Evolutionary conservation across 495 filamentous ascomycete genomes (phyloP).

Genomic region (Penicillium cinerascens): DNA sequence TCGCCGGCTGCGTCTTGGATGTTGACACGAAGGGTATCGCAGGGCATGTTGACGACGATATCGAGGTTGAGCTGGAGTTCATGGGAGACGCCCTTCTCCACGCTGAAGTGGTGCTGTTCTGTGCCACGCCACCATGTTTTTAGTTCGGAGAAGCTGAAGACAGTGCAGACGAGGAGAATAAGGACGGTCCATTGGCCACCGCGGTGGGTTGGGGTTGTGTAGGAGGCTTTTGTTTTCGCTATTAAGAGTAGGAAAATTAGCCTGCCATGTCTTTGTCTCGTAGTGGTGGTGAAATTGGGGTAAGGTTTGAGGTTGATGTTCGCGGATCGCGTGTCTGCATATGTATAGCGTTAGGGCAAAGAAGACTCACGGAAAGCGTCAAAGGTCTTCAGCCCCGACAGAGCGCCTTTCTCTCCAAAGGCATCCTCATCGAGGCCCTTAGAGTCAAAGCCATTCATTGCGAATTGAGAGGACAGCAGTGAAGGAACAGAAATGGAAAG

Average conservation of each 20-base stretch:
- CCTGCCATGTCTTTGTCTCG: too few relatives aligned
- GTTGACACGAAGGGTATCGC: conserved; percentile 86
- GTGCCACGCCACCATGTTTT: conserved; percentile 76
- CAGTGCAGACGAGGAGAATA: conserved; percentile 64
- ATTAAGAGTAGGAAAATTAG: too few relatives aligned
- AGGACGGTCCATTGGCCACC: conserved; percentile 93
- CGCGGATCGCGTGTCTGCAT: too few relatives aligned
- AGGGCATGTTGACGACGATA: conserved; percentile 84
- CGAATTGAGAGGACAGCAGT: conserved; percentile 31
- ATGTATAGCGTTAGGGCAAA: too few relatives aligned
- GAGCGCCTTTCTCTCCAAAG: conserved; percentile 71
- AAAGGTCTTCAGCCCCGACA: conserved; percentile 70
- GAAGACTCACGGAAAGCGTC: conserved; percentile 97
- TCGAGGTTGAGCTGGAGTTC: conserved; percentile 92
- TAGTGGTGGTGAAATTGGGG: too few relatives aligned
- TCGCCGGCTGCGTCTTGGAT: conserved; percentile 95
- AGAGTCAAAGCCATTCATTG: conserved; percentile 69
- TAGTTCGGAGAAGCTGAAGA: conserved; percentile 75
- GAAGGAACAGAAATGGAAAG: conserved; percentile 15
- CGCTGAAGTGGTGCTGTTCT: conserved; percentile 84
- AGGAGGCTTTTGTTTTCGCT: conserved; percentile 96
- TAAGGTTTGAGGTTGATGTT: too few relatives aligned
- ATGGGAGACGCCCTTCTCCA: conserved; percentile 89
- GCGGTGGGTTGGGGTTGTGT: conserved; percentile 72
- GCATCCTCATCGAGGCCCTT: conserved; percentile 70